Base-by-base conservation (phyloP, 352 stramenopile genomes). In the Detonula confervacea region DNA sequence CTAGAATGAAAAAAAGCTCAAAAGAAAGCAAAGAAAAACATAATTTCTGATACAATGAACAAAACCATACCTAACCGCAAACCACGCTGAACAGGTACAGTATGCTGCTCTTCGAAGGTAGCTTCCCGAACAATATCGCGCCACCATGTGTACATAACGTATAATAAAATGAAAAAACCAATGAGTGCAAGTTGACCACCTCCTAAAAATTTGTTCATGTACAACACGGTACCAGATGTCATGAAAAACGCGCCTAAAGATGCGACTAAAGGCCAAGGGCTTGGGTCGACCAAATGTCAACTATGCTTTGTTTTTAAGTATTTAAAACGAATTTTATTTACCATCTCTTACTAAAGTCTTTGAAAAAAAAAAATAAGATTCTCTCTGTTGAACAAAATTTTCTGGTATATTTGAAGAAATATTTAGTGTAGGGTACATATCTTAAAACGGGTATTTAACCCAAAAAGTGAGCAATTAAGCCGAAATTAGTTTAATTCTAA, bases 21-120 rank as follows among this genome's bases (percentile, higher is more conserved):
- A 80, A 86, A 86, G 65, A 86, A 86, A 72, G 78, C 78, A 69
- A 86, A 86, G 73, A 86, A 88, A 88, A 88, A 84, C 65, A 88
- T 87, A 68, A 87, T 67, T 76, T 88, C 81, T 39, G 81, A 88
- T 56, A 87, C 81, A 77, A 88, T 86, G 80, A 88, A 88, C 37
- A 88, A 67, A 57, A 84, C 77, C 75, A 88, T 88, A 65, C 81
- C 81, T 66, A 87, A 75, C 74, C 81, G 66, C 80, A 88, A 64
- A 68, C 86, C 65, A 49, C 77, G 73, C 88, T 73, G 66, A 72
- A 78, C 55, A 68, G 67, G 29, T 66, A 80, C 25, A 55, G 74
- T 71, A 68, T 77, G 68, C 22, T 71, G 68, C 22, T 77, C 56
- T 70, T 80, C 61, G 39, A 70, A 77, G 6, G 68, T 70, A 46